These are phyloP conservation scores for Aulographum hederae DNA, from an alignment of 2,329 filamentous ascomycete species.

Conservation along the genomic window DNA sequence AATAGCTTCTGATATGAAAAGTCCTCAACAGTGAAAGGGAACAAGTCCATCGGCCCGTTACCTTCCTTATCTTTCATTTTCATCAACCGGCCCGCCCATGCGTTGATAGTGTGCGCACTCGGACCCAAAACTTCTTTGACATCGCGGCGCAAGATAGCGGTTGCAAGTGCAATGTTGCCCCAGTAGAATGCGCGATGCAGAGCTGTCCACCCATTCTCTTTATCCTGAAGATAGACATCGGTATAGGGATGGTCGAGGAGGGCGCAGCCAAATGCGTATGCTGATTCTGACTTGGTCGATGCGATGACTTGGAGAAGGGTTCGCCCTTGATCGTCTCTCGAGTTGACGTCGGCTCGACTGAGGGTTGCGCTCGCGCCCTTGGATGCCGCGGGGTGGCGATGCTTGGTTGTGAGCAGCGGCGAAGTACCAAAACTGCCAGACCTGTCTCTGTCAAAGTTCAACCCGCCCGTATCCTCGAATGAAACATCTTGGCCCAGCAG, in stretches of 20 bases:
- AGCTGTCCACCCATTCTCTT: conserved; percentile 89
- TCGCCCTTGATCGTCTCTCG: conserved; percentile 62
- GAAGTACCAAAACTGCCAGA: conserved; percentile 24
- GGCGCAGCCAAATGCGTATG: conserved; percentile 56
- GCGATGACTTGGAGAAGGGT: conserved; percentile 74
- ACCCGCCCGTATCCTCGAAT: neutral
- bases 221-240: conserved; percentile 74
- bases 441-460: too few species aligned
- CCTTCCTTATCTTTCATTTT: conserved; percentile 94
- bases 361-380: conserved; percentile 15
- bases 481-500: conserved; percentile 1
- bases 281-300: conserved; percentile 52
- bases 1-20: conserved; percentile 42
- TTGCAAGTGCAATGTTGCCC: conserved; percentile 74
- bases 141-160: conserved; percentile 65
- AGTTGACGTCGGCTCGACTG: conserved; percentile 58
- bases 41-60: conserved; percentile 85
- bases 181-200: conserved; percentile 80
- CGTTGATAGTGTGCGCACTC: conserved; percentile 36
- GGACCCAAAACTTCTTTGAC: conserved; percentile 45
- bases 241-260: conserved; percentile 66
- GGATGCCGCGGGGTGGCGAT: conserved; percentile 10
- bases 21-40: conserved; percentile 71
- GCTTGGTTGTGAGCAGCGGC: conserved; percentile 19
- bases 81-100: conserved; percentile 57